These are phyloP conservation scores for Blastobotrys parvus DNA, from an alignment of 805 yeast species.

Conservation along the genomic window DNA sequence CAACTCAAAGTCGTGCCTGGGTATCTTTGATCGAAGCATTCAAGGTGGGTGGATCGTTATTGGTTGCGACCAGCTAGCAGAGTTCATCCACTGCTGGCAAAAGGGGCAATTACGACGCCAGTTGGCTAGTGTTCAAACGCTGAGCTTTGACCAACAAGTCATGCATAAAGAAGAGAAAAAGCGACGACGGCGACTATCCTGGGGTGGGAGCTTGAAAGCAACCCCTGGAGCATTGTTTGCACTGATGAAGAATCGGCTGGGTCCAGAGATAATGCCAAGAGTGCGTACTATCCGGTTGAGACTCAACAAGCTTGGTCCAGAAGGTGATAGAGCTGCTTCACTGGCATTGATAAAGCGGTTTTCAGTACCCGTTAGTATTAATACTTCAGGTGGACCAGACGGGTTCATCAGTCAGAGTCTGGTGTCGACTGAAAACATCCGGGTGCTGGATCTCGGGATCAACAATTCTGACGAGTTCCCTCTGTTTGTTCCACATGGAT, in stretches of 20 bases:
- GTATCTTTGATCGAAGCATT: background rate
- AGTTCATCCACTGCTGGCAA: background rate
- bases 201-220: too few relatives aligned
- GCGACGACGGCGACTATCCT: too few relatives aligned
- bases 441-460: background rate
- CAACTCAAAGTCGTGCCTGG: background rate
- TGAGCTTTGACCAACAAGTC: slow-evolving; percentile 1
- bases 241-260: background rate
- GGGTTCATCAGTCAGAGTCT: background rate
- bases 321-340: background rate
- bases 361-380: background rate
- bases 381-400: background rate
- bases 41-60: background rate
- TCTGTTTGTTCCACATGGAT: background rate
- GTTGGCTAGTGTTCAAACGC: background rate
- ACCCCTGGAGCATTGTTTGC: background rate
- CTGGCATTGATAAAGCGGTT: background rate
- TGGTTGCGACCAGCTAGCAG: background rate
- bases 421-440: background rate
- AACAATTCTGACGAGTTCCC: background rate
- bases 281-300: background rate
- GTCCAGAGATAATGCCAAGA: background rate
- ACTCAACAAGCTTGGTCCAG: background rate
- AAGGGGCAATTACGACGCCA: background rate
- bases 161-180: background rate